A percentile compares a stretch with the other conserved stretches of the same genome.
These are phyloP conservation scores for Arthrobotrys musiformis DNA, from an alignment of 2,329 filamentous ascomycete species.

Conservation along the genomic window DNA sequence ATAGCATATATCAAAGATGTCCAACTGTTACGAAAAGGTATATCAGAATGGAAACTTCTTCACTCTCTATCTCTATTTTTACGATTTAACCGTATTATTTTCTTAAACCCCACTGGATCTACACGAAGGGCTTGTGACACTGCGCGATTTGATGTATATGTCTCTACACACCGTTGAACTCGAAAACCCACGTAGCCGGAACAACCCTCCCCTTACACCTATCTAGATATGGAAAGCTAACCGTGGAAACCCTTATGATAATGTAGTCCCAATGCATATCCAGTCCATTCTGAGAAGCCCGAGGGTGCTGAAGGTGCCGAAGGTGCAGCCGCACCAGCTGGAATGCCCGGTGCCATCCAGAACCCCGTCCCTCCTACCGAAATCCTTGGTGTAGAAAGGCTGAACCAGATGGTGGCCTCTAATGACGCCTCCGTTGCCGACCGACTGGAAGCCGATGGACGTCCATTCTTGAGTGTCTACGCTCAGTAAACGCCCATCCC, in stretches of 20 bases:
- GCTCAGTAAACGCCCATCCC: slow-evolving; percentile 59
- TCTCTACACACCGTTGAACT: slow-evolving; percentile 19
- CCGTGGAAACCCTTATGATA: background rate
- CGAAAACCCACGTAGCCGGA: slow-evolving; percentile 46
- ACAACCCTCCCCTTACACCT: background rate
- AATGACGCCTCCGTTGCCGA: slow-evolving; percentile 59
- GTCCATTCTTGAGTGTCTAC: slow-evolving; percentile 61
- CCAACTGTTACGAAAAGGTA: slow-evolving; percentile 53
- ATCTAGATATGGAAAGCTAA: slow-evolving; percentile 20
- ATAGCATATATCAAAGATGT: slow-evolving; percentile 55
- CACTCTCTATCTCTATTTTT: slow-evolving; percentile 50
- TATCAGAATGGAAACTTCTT: slow-evolving; percentile 55
- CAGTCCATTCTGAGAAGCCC: slow-evolving; percentile 26
- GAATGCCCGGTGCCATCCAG: slow-evolving; percentile 59
- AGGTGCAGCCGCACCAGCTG: slow-evolving; percentile 53
- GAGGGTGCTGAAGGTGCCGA: slow-evolving; percentile 4
- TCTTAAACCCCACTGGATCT: slow-evolving; percentile 31
- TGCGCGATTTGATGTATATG: slow-evolving; percentile 29
- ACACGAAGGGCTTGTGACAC: slow-evolving; percentile 28
- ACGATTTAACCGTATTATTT: slow-evolving; percentile 42
- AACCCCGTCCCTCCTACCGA: slow-evolving; percentile 60
- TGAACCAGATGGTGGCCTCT: slow-evolving; percentile 60
- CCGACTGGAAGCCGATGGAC: slow-evolving; percentile 60
- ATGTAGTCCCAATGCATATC: slow-evolving; percentile 47
- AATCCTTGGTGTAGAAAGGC: slow-evolving; percentile 59